These are phyloP conservation scores for Eucalyptus decipiens DNA, from an alignment of 345 rosid genomes.

Conservation along the genomic window DNA sequence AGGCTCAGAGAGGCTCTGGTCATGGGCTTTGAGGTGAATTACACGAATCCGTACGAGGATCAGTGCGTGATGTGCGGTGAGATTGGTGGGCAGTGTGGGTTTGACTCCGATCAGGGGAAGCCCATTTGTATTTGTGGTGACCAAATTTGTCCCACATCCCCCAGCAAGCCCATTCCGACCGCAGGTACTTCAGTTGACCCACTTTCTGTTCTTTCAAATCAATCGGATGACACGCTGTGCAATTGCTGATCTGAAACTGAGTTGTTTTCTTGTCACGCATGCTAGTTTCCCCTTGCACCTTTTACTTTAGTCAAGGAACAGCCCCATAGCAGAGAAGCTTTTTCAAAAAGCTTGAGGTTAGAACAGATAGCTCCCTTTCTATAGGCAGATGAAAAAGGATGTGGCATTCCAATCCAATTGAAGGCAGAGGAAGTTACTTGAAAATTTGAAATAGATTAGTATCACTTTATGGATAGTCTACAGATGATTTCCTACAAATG, in stretches of 20 bases:
- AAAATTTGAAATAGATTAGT: no score
- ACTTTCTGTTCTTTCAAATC: background rate
- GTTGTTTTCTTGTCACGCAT: background rate
- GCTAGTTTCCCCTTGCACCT: background rate
- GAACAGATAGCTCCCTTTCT: no score
- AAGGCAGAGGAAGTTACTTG: no score
- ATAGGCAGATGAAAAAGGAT: no score
- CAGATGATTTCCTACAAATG: background rate
- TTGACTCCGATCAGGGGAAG: constrained; percentile 2
- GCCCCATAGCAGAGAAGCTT: no score
- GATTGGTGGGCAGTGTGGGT: constrained; percentile 18
- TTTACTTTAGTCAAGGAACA: background rate
- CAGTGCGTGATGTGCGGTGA: constrained; percentile 1
- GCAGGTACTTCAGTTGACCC: background rate
- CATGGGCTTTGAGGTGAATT: constrained; percentile 13
- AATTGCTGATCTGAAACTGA: background rate
- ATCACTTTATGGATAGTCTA: no score
- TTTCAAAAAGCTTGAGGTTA: no score
- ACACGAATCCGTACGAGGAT: background rate
- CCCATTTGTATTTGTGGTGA: constrained; percentile 17
- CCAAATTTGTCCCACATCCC: constrained; percentile 7
- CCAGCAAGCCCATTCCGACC: no score
- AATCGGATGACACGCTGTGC: background rate
- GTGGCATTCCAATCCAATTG: no score
- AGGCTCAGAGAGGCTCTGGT: constrained; percentile 10